These are phyloP conservation scores for Colletotrichum agaves DNA, from an alignment of 2,329 filamentous ascomycete genomes.

Conservation along the genomic window DNA sequence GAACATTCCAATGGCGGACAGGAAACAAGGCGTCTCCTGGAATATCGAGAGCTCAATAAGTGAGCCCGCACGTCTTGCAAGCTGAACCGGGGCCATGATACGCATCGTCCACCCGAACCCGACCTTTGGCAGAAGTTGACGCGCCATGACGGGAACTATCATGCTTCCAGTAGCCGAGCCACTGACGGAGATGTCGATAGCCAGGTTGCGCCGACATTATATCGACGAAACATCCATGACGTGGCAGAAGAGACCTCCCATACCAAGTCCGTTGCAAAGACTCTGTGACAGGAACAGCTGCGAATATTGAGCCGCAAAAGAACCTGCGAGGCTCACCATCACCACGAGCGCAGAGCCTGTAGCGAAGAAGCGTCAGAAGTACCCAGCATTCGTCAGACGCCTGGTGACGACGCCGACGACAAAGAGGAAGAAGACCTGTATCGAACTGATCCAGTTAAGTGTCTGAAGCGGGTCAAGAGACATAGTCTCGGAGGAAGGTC, in stretches of 20 bases:
- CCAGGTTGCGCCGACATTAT: slow-evolving; percentile 59
- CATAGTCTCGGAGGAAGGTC: slow-evolving; percentile 50
- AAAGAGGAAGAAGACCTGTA: slow-evolving; percentile 57
- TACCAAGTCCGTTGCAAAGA: slow-evolving; percentile 61
- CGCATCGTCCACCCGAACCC: slow-evolving; percentile 70
- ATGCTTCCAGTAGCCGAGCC: slow-evolving; percentile 65
- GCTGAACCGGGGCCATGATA: slow-evolving; percentile 74
- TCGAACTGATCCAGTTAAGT: slow-evolving; percentile 60
- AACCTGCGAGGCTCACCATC: slow-evolving; percentile 57
- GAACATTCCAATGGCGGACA: slow-evolving; percentile 50
- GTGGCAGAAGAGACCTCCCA: slow-evolving; percentile 29
- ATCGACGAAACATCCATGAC: no score
- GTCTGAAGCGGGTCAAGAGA: slow-evolving; percentile 44
- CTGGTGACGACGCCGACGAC: slow-evolving; percentile 56
- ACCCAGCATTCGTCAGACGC: slow-evolving; percentile 55
- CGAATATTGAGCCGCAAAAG: slow-evolving; percentile 55
- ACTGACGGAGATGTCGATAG: slow-evolving; percentile 66
- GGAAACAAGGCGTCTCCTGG: slow-evolving; percentile 46
- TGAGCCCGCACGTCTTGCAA: slow-evolving; percentile 54
- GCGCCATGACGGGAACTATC: slow-evolving; percentile 63
- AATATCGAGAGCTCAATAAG: slow-evolving; percentile 56
- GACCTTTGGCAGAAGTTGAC: slow-evolving; percentile 60
- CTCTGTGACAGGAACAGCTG: slow-evolving; percentile 62
- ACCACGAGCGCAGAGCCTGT: slow-evolving; percentile 51
- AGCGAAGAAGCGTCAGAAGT: slow-evolving; percentile 52